Base-by-base conservation (phyloP, 768 basidiomycete genomes). In the Kwoniella dendrophila region DNA sequence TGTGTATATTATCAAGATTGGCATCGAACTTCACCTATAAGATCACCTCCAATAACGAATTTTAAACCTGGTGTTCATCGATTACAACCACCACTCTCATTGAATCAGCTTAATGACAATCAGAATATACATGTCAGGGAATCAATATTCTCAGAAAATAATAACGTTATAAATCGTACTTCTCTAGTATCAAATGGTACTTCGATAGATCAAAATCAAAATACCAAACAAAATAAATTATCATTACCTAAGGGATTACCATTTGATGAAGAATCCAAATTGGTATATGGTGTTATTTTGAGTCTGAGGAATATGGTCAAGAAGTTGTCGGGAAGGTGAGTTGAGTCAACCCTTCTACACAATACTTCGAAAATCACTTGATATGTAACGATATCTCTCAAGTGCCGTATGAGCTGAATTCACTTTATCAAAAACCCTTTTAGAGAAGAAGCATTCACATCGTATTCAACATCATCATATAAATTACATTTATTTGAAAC, bases 1-100 rank as follows among this genome's bases (percentile, higher is more conserved):
- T 92, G 90, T 74, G 85, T 98, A 47, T 97, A 95, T 81, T 96
- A 97, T 77, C 92, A 96, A 68, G 91, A 95, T 77, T 95, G 92
- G 90, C 88, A 94, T 71, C 86, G 91, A 51, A 87, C 87, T 0
- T 86, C 84, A 55, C 84, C 87, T 32, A 86, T 88, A 30, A 88
- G 86, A 77, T 84, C 85, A 40, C 90, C 92, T 2, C 83, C 83
- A 16, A 85, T 87, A 76, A 76, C 79, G 8, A 86, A 86, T 43
- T 85, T 92, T 56, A 84, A 91, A 36, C 86, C 87, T 14, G 90
- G 87, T 20, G 91, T 96, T 41, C 88, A 90, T 30, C 86, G 87
- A 61, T 84, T 87, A 12, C 84, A 90, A 53, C 82, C 83, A 2
- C 79, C 72, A 44, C 66, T 48, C 59, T 68, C 64, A 34, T 36